Evolutionary conservation across 2,329 filamentous ascomycete species (phyloP).

Genomic region (Cladosporium velox): DNA sequence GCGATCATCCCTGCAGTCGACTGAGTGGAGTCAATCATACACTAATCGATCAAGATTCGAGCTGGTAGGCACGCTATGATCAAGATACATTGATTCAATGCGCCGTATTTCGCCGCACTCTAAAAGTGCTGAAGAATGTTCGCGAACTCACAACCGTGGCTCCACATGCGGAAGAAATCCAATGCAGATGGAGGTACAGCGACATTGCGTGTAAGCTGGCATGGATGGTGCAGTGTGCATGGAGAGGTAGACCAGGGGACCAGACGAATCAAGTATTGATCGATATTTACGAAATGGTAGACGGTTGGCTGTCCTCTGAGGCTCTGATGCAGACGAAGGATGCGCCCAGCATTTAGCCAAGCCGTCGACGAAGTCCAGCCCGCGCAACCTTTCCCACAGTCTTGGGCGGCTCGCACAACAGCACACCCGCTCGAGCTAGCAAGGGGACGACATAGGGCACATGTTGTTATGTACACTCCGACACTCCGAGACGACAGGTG

Average conservation of each 20-base stretch:
- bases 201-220: background rate
- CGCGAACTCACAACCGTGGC: background rate
- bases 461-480: background rate
- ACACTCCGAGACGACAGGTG: constrained; percentile 5
- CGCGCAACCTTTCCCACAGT: background rate
- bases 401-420: constrained; percentile 2
- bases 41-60: background rate
- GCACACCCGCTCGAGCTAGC: constrained; percentile 9
- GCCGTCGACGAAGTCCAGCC: background rate
- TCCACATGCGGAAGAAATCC: background rate
- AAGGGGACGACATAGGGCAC: background rate
- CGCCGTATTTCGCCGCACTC: background rate
- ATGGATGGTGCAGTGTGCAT: background rate
- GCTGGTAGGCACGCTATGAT: background rate
- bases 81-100: background rate
- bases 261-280: background rate
- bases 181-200: background rate
- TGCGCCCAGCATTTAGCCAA: constrained; percentile 2
- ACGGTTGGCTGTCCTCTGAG: background rate
- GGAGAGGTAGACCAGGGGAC: background rate
- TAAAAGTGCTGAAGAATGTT: background rate
- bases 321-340: background rate
- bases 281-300: background rate
- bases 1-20: background rate
- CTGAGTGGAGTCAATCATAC: background rate